phyloP scores from a whole-genome alignment of 768 basidiomycete genomes.

The Asterophora parasitica region DNA sequence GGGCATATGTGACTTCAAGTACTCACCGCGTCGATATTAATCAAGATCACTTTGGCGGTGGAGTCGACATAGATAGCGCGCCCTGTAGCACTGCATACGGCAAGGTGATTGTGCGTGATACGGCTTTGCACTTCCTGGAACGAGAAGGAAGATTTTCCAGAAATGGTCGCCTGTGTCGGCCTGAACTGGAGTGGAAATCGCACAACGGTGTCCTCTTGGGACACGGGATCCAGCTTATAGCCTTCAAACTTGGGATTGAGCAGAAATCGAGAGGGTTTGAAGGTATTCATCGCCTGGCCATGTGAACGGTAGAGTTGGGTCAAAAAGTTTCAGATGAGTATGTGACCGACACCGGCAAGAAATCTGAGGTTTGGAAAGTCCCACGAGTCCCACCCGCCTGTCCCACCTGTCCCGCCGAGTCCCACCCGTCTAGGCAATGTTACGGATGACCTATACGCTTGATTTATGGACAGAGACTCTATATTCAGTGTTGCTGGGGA shows the following conservation, averaged over 20 bases:
- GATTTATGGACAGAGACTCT: no score
- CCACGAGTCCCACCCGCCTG: no score
- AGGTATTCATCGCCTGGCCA: slow-evolving; percentile 25
- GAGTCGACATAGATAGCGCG: slow-evolving; percentile 67
- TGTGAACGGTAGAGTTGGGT: background rate
- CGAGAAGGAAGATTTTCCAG: slow-evolving; percentile 57
- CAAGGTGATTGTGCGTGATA: slow-evolving; percentile 80
- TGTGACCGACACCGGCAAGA: background rate
- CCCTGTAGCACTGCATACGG: slow-evolving; percentile 38
- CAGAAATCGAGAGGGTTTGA: slow-evolving; percentile 46
- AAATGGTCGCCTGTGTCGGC: slow-evolving; percentile 57
- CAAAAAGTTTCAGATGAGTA: background rate
- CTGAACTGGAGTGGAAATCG: slow-evolving; percentile 49
- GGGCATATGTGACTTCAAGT: background rate
- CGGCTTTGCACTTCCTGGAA: slow-evolving; percentile 83
- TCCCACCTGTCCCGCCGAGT: no score
- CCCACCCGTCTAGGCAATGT: no score
- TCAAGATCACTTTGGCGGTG: slow-evolving; percentile 52
- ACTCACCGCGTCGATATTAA: slow-evolving; percentile 59
- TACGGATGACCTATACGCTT: no score
- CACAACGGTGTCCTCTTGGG: slow-evolving; percentile 50
- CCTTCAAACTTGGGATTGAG: slow-evolving; percentile 84
- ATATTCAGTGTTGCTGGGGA: no score
- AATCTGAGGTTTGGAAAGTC: no score
- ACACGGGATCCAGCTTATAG: slow-evolving; percentile 65